Base-by-base conservation (phyloP, 2,329 filamentous ascomycete species). In the Fusarium euwallaceae region DNA sequence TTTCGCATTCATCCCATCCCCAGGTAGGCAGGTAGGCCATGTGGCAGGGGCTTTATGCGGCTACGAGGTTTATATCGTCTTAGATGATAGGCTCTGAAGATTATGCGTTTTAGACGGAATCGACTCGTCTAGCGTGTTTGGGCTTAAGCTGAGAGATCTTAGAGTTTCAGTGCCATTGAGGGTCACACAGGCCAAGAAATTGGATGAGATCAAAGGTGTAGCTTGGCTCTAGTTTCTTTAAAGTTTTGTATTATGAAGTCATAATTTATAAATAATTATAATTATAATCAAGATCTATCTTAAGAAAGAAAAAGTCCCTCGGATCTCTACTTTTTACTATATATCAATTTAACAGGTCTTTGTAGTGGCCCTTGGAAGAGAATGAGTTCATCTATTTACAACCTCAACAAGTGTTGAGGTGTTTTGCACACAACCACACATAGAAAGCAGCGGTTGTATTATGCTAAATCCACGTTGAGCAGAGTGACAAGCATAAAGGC, bases 1-100 rank as follows among this genome's bases (percentile, higher is more conserved):
- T 36, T 56, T 36, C 53, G 20, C 36, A 41, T 45, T 34, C 43
- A 45, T 62, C 22, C 24, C 37, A 20, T 51, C 48, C 27, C 41
- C 6, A 39, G 34, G 16, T 36, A 37, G 60, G 16, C 20, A 24
- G 60, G 34, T 43, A 37, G 11, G 16, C 17, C 24, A 32, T 32
- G 48, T 53, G 43, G n/a, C 43, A 53, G 39, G 59, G 59, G 59
- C 59, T 11, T 61, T 45, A 48, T 63, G 61, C 61, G 34, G 34
- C 45, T 48, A 41, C 61, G 45, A 55, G 61, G 34, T 55, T 55
- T 41, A 53, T 16, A 27, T 61, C 17, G 24, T 20, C 12, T 14
- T 60, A n/a, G 16, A 51, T 51, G 36, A 17, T 29, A 24, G 24
- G 27, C 20, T n/a, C n/a, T 32, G 6, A 9, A 48, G 39, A 37